These are phyloP conservation scores for Myxozyma lipomycoides DNA, from an alignment of 805 yeast species.

Conservation along the genomic window DNA sequence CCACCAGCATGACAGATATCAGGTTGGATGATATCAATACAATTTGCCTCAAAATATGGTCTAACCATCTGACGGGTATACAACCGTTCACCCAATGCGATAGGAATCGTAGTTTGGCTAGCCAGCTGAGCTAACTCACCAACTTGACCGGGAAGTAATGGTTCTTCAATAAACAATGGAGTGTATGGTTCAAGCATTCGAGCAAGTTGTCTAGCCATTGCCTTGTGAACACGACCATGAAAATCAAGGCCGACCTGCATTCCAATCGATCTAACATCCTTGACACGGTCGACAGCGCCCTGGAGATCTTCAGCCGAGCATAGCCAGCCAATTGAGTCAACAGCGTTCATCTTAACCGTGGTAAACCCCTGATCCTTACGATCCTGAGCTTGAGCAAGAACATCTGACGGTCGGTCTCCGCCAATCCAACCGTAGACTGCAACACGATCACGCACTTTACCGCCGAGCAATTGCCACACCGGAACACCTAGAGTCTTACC, in stretches of 20 bases:
- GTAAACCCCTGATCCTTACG: slow-evolving; percentile 36
- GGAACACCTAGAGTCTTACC: slow-evolving; percentile 37
- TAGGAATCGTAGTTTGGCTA: slow-evolving; percentile 31
- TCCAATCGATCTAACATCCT: slow-evolving; percentile 31
- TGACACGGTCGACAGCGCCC: slow-evolving; percentile 33
- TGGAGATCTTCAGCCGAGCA: slow-evolving; percentile 32
- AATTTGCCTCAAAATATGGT: slow-evolving; percentile 31
- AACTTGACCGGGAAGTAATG: slow-evolving; percentile 33
- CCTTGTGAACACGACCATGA: slow-evolving; percentile 37
- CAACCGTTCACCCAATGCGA: slow-evolving; percentile 35
- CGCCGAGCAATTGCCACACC: slow-evolving; percentile 35
- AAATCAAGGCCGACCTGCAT: slow-evolving; percentile 35
- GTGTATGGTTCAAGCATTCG: slow-evolving; percentile 31
- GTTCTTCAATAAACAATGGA: slow-evolving; percentile 36
- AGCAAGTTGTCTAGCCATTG: slow-evolving; percentile 37
- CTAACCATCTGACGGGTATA: slow-evolving; percentile 32
- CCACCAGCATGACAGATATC: slow-evolving; percentile 36
- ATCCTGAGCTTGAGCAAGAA: slow-evolving; percentile 31
- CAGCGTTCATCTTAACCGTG: slow-evolving; percentile 37
- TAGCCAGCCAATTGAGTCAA: slow-evolving; percentile 33
- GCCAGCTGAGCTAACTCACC: slow-evolving; percentile 31
- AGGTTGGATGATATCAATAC: slow-evolving; percentile 35
- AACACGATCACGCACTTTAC: slow-evolving; percentile 34
- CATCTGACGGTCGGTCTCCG: slow-evolving; percentile 35
- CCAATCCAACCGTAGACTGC: slow-evolving; percentile 38